A percentile compares a stretch with the other conserved stretches of the same genome.
These are phyloP conservation scores for Fraxinus nigra DNA, from an alignment of 305 asterid genomes.

Conservation along the genomic window DNA sequence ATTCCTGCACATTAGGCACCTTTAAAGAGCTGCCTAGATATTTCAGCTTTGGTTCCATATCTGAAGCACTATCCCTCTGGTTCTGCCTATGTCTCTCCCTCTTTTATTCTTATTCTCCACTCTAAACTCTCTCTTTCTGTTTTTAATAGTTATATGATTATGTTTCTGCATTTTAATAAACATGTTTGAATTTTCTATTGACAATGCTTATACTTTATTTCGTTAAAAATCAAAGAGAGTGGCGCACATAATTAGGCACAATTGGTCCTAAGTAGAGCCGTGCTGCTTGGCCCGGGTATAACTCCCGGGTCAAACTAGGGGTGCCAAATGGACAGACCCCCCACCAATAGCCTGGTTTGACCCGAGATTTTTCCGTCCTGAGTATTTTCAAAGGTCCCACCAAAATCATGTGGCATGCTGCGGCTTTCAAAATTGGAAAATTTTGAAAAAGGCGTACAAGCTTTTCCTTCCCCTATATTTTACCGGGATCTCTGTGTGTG, in stretches of 20 bases:
- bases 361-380: not conserved
- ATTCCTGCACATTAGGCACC: constrained; percentile 49
- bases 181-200: not conserved
- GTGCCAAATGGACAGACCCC: too few relatives aligned
- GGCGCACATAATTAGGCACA: not conserved
- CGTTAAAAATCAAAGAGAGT: not conserved
- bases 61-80: not conserved
- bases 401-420: not conserved
- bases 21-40: constrained; percentile 36
- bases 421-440: not conserved
- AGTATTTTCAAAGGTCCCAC: not conserved
- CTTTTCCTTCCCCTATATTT: too few relatives aligned
- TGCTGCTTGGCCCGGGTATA: too few relatives aligned
- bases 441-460: not conserved
- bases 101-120: not conserved
- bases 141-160: not conserved
- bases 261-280: too few relatives aligned
- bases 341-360: too few relatives aligned
- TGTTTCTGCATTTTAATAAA: too few relatives aligned
- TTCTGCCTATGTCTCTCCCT: not conserved
- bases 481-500: too few relatives aligned
- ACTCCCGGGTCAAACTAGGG: too few relatives aligned
- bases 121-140: not conserved
- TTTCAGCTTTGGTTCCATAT: constrained; percentile 18
- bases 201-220: not conserved